Base-by-base conservation (phyloP, 305 asterid genomes). In the Rubia occidens region DNA sequence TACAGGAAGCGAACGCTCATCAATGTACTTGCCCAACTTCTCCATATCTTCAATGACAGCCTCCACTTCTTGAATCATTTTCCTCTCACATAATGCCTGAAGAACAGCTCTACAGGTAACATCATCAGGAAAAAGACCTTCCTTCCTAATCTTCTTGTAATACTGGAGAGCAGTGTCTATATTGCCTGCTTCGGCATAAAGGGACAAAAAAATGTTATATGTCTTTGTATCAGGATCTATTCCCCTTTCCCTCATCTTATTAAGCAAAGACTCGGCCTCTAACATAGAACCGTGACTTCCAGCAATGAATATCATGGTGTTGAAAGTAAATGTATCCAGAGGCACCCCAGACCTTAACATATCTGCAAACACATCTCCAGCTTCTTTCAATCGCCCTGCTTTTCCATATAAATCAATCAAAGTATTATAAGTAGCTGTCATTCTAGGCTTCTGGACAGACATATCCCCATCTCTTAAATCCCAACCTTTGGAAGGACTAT, bases 331-430 rank as follows among this genome's bases (percentile, higher is more conserved):
- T 1, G 88, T 77, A 72, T 90, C 97, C 66, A 83, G 64, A 1
- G 85, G 84, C 71, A 90, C 95, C 73, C 98, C 96, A 42, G 82
- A 83, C 72, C 80, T 88, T 77, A 93, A 69, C 98, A 90, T 93
- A 71, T 86, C 95, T 8, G 87, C 83, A 78, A 93, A 90, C 60
- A 87, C 86, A 71, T 80, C 83, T 0, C 95, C 89, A 69, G 98
- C 97, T 6, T 90, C 98, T 64, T 84, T 78, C 86, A 93, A 82
- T 15, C 87, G 83, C 44, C 92, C 95, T 11, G 97, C 96, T 76
- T 93, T 90, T 62, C 98, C 98, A 51, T 90, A 93, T 82, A 93
- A 82, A 82, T 93, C 97, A 66, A 93, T 93, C 69, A 93, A 85
- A 64, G 95, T 88, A 75, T 93, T 90, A 71, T 90, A 93, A 42